phyloP scores from a whole-genome alignment of 768 basidiomycete genomes.

The Fomitopsis pulvina region DNA sequence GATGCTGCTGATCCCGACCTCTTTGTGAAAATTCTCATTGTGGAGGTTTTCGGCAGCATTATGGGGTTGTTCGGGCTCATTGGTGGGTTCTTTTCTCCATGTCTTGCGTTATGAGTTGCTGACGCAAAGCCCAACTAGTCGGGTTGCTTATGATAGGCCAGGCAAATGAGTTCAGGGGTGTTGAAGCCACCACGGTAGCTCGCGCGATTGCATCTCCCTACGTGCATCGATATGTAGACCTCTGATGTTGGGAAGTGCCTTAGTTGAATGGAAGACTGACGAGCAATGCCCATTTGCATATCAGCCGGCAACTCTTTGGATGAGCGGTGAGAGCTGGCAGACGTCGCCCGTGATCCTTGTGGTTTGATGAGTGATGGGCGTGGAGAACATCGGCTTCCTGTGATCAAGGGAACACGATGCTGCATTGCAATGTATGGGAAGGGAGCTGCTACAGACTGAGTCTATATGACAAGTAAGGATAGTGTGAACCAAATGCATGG shows the following conservation, averaged over 20 bases:
- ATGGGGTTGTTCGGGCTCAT: constrained; percentile 91
- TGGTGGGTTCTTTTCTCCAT: constrained; percentile 42
- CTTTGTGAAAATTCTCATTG: constrained; percentile 95
- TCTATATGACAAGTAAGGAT: background rate
- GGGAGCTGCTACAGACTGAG: background rate
- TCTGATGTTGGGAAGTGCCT: background rate
- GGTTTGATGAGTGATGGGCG: too few relatives aligned
- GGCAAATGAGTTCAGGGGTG: constrained; percentile 50
- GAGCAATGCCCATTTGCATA: background rate
- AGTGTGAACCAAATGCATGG: background rate
- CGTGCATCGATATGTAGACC: constrained; percentile 11
- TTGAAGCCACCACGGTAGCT: constrained; percentile 17
- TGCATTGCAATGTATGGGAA: background rate
- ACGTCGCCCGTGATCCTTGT: background rate
- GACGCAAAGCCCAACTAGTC: constrained; percentile 35
- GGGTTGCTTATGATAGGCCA: constrained; percentile 73
- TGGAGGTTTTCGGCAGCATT: constrained; percentile 91
- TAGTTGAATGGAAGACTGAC: background rate
- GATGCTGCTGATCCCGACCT: constrained; percentile 93
- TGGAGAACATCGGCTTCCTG: background rate
- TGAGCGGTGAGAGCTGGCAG: background rate
- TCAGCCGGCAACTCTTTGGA: background rate
- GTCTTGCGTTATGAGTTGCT: background rate
- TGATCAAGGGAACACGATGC: background rate
- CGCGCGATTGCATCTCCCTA: constrained; percentile 25